Evolutionary conservation across 2,329 filamentous ascomycete species (phyloP).

Genomic region (Alternaria sp.): DNA sequence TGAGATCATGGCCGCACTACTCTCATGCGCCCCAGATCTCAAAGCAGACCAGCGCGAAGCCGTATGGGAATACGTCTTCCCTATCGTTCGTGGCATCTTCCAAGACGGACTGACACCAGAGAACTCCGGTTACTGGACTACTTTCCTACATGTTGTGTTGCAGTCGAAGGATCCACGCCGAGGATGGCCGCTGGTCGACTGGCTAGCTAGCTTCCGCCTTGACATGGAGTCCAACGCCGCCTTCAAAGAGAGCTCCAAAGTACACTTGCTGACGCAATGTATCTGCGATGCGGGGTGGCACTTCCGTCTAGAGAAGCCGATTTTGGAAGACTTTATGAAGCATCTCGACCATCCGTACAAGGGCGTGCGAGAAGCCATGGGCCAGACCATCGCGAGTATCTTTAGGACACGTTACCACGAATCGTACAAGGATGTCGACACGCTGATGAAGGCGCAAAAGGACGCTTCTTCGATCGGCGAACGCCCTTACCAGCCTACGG

Average conservation of each 20-base stretch:
- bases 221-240: constrained; percentile 96
- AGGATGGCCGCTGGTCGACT: constrained; percentile 83
- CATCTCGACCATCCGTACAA: constrained; percentile 99
- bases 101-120: constrained; percentile 93
- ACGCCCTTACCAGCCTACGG: constrained; percentile 78
- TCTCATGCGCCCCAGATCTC: constrained; percentile 81
- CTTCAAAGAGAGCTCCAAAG: constrained; percentile 98
- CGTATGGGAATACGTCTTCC: constrained; percentile 89
- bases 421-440: constrained; percentile 80
- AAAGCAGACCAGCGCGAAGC: constrained; percentile 73
- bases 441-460: constrained; percentile 80
- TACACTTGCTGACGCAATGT: constrained; percentile 85
- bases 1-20: constrained; percentile 86
- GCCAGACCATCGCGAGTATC: constrained; percentile 83
- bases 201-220: constrained; percentile 81
- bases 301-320: constrained; percentile 87
- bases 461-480: constrained; percentile 80
- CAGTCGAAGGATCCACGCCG: constrained; percentile 90
- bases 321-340: constrained; percentile 83
- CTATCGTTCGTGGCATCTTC: constrained; percentile 84
- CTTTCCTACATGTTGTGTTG: constrained; percentile 86
- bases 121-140: constrained; percentile 93
- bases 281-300: constrained; percentile 94
- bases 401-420: constrained; percentile 94
- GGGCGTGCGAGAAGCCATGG: constrained; percentile 93